Evolutionary conservation across 2,329 filamentous ascomycete genomes (phyloP), one percentile per base, ranked within the genome.

Genomic region (Exophiala xenobiotica): DNA sequence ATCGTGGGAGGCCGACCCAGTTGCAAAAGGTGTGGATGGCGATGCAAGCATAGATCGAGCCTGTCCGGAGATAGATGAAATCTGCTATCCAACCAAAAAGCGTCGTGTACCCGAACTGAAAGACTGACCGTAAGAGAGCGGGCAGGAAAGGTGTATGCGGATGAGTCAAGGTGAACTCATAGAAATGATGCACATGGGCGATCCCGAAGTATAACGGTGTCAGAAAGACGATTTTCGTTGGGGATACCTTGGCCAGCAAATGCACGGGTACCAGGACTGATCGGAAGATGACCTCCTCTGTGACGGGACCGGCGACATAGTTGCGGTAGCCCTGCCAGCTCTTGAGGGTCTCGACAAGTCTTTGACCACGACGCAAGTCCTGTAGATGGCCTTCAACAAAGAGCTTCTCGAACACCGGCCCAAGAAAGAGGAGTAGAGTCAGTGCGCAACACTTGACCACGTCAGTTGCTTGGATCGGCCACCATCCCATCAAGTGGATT

Each of bases 101-200:
- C 5, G 89, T 91, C 0, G 93, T 99, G 70, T 95, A 99, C 3
- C 79, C 76, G 63, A 99, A 86, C 67, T 97, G 93, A 59, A 97
- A 79, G 8, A 90, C 59, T 2, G 89, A 90, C 43, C 89, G 83
- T 22, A 87, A 65, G 4, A 93, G 64, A 5, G 86, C 83, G 1
- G 81, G 76, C 1, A 77, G 59, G 9, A 85, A 65, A 0, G 88
- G 80, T 1, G 86, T 83, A 56, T 82, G 76, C 6, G 89, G 88
- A 62, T 95, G 83, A 1, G 87, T 88, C 51, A 95, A 76, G 50
- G 87, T 81, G 70, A 95, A 96, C 72, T 97, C 93, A 74, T 96
- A 95, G 68, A 95, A 90, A 72, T 99, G 93, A 71, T 99, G 92
- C 41, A 95, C 71, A 71, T 99, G 93, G 6, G 93, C 91, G 38